Base-by-base conservation (phyloP, 805 yeast genomes). In the Kuraishia cidri region DNA sequence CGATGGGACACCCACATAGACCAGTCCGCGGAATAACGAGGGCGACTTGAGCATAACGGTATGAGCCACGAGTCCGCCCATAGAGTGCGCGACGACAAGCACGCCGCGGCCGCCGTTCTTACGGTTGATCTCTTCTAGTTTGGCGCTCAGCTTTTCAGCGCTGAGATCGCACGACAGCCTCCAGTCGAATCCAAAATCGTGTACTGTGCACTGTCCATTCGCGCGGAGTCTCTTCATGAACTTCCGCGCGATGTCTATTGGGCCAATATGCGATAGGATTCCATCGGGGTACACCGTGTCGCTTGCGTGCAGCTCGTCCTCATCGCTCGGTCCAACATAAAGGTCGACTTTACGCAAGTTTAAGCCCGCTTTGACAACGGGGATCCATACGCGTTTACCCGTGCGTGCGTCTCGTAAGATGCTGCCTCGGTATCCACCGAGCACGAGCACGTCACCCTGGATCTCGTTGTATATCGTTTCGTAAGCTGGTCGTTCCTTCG, bases 111-210 rank as follows among this genome's bases (percentile, higher is more conserved):
- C 74, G 0, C 69, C 70, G 25, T 47, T 45, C 17, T 54, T 46
- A 8, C 61, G 50, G 29, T 69, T 63, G 18, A 85, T 56, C 5
- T 61, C 47, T 13, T 45, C 40, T 11, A 84, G 51, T 31, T 63
- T 64, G n/a, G 64, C 54, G 22, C 55, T 57, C n/a, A 88, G 58
- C 39, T 75, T 65, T 5, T 56, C 49, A 9, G 82, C 60, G 13
- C 66, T 58, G 4, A 75, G 51, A 26, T 75, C 82, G 2, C 75
- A 65, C 5, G 88, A 75, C 5, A 87, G 54, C 45, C 97, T 69
- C 97, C 97, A 88, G 58, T 88, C 97, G 53, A 87, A 88, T n/a
- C 95, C 94, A 56, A 79, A 88, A 36, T 80, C 79, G 35, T 72
- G 71, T 5, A 84, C 75, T 11, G 57, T 67, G 4, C 80, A 69